These are phyloP conservation scores for Cyclotella atomus DNA, from an alignment of 108 stramenopile genomes.

Conservation along the genomic window DNA sequence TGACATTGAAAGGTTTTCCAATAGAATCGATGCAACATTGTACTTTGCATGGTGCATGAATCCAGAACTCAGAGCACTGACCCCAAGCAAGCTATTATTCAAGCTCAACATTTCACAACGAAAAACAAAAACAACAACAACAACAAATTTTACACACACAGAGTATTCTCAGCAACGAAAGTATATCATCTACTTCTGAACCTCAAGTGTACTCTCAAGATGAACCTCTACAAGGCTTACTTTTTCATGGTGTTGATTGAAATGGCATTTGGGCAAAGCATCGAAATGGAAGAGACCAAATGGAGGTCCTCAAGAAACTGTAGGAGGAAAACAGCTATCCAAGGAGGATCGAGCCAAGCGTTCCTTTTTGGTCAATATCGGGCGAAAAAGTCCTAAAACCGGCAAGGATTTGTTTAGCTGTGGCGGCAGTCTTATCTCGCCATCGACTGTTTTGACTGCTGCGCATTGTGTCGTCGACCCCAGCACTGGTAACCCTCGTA, in stretches of 20 bases:
- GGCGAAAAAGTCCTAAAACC: background rate
- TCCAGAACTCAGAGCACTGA: background rate
- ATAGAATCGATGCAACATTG: too few species aligned
- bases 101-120: background rate
- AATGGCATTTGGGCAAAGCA: background rate
- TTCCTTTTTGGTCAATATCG: background rate
- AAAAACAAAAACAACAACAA: background rate
- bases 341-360: background rate
- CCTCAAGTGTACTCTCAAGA: background rate
- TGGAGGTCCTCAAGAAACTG: background rate
- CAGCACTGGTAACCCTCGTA: background rate
- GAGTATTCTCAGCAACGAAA: background rate
- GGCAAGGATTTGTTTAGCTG: background rate
- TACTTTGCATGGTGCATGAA: background rate
- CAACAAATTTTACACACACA: background rate
- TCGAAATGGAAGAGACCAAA: background rate
- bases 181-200: background rate
- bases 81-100: background rate
- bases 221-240: background rate
- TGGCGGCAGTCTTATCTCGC: background rate
- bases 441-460: background rate
- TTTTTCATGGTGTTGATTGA: background rate
- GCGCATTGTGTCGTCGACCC: background rate
- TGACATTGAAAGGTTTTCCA: too few species aligned
- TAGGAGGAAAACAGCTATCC: background rate